These are phyloP conservation scores for Talaromyces albobiverticillius DNA, from an alignment of 2,329 filamentous ascomycete species.

Conservation along the genomic window DNA sequence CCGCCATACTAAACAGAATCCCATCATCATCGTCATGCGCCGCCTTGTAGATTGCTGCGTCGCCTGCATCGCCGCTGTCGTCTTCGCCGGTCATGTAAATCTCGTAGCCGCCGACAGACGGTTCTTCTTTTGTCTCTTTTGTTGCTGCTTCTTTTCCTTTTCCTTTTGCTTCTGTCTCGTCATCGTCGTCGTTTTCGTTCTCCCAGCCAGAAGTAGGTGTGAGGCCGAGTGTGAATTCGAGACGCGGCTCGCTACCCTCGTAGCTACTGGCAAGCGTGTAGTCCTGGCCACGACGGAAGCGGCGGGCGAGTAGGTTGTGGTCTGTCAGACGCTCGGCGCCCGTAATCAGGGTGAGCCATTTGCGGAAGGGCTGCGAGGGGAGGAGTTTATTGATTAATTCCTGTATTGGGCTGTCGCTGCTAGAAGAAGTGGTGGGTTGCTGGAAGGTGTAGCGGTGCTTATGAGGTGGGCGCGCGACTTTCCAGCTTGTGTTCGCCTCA, in stretches of 20 bases:
- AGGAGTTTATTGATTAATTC: conserved; percentile 80
- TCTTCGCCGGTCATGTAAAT: conserved; percentile 88
- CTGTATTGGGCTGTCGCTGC: conserved; percentile 55
- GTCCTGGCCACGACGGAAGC: conserved; percentile 82
- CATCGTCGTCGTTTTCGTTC: conserved; percentile 59
- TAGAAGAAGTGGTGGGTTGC: conserved; percentile 56
- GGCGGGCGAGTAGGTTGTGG: conserved; percentile 74
- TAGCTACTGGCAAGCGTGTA: conserved; percentile 92
- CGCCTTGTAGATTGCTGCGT: conserved; percentile 73
- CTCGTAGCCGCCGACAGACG: conserved; percentile 51
- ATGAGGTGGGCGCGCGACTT: conserved; percentile 81
- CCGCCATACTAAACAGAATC: conserved; percentile 66
- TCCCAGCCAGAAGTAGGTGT: conserved; percentile 87
- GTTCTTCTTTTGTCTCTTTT: conserved; percentile 27
- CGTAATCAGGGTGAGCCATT: conserved; percentile 85
- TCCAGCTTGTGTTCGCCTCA: conserved; percentile 62
- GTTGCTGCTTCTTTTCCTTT: background rate
- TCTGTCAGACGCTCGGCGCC: conserved; percentile 64
- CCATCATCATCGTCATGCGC: conserved; percentile 70
- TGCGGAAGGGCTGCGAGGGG: conserved; percentile 79
- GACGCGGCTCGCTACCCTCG: conserved; percentile 64
- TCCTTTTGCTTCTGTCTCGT: conserved; percentile 42
- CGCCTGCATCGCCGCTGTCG: conserved; percentile 60
- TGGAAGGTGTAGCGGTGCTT: conserved; percentile 92
- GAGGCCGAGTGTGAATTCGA: conserved; percentile 84